phyloP scores from a whole-genome alignment of 1,139 yeast genomes.

The Meyerozyma smithsonii region DNA sequence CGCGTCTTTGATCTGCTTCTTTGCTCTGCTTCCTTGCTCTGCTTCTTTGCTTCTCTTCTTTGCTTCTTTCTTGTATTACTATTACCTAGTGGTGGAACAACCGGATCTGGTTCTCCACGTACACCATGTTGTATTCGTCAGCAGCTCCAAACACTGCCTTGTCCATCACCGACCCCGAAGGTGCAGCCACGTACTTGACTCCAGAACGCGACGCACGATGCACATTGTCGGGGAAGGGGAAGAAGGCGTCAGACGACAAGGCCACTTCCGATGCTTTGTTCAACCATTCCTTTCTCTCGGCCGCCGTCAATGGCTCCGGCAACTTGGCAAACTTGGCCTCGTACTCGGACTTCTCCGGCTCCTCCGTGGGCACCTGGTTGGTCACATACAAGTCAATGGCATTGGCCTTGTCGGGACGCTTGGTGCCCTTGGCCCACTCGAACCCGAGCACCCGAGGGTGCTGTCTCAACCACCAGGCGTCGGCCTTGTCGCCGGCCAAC shows the following conservation, averaged over 20 bases:
- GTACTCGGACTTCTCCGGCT: constrained; percentile 91
- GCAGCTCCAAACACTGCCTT: constrained; percentile 66
- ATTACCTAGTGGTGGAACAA: constrained; percentile 81
- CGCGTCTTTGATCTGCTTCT: not conserved
- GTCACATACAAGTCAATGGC: constrained; percentile 94
- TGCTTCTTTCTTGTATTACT: not conserved
- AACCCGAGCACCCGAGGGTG: constrained; percentile 89
- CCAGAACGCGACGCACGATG: constrained; percentile 97
- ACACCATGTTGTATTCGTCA: constrained; percentile 15
- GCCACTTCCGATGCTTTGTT: constrained; percentile 78
- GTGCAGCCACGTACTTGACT: constrained; percentile 93
- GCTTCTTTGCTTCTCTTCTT: not conserved
- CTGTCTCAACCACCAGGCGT: constrained; percentile 99
- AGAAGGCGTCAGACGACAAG: constrained; percentile 93
- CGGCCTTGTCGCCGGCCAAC: constrained; percentile 98
- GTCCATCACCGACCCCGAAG: constrained; percentile 97
- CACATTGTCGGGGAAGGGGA: constrained; percentile 99
- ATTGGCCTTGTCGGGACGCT: constrained; percentile 97
- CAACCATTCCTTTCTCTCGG: constrained; percentile 88
- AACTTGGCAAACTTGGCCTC: constrained; percentile 79
- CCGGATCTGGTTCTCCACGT: constrained; percentile 56
- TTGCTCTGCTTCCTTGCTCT: not conserved
- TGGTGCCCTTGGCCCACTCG: constrained; percentile 97
- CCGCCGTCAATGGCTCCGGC: constrained; percentile 77
- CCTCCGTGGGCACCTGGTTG: constrained; percentile 83